Evolutionary conservation across 805 yeast species (phyloP), one percentile per base, ranked within the genome.

Genomic region (Wickerhamomyces ciferrii): DNA sequence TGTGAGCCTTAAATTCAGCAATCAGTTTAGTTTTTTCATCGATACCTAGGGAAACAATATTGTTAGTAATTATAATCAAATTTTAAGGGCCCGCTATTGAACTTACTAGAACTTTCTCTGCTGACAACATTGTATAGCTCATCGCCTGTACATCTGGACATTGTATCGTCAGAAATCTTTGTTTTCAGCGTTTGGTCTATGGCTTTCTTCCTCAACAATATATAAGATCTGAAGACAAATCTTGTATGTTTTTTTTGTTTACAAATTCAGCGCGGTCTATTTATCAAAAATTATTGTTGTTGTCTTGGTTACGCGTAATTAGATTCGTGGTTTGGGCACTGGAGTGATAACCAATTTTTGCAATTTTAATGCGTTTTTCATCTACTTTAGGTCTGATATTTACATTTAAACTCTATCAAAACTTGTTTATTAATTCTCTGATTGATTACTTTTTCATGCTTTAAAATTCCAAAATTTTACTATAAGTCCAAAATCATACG

Each of bases 1-100:
- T 78, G 51, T 72, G 78, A 0, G 78, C 69, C 49, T 81, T 80
- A 47, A 79, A 66, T 20, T 67, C 66, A 37, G 59, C 37, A 45
- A 64, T 41, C 5, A 48, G 47, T 5, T 29, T 36, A 23, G 39
- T 42, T 40, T 60, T 57, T 36, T 48, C 34, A 3, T 58, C 58
- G 10, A 34, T n/a, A 39, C 51, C 62, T 34, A 34, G 2, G 54
- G 37, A 31, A 20, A 18, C 13, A 11, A 10, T 45, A 45, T 42
- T 40, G 49, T 42, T 42, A 27, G 25, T 24, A 10, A 13, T n/a
- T 10, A 9, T 17, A 19, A 3, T 23, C 13, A n/a, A 23, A 36
- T 9, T 39, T 8, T 6, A 27, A 8, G 31, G 4, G 4, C 7
- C 31, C 11, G 14, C 14, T 27, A 13, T 10, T 10, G 31, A 13